Evolutionary conservation across 108 stramenopile genomes (phyloP).

Genomic region (Cyclotella choctawhatcheeana): DNA sequence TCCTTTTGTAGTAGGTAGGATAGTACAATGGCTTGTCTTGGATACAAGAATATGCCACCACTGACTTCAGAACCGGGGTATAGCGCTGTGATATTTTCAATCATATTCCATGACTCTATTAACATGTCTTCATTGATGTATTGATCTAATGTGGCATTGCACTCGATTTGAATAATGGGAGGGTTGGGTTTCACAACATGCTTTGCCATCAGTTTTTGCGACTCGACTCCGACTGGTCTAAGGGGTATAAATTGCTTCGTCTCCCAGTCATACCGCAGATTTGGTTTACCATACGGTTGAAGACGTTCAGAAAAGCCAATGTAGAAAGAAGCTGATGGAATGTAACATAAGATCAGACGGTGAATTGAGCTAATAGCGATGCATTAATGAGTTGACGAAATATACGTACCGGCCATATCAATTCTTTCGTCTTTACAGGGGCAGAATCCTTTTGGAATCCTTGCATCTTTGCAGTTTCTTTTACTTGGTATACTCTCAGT

Average conservation of each 20-base stretch:
- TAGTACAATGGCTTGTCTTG: slow-evolving; percentile 48
- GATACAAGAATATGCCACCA: slow-evolving; percentile 60
- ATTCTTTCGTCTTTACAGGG: slow-evolving; percentile 12
- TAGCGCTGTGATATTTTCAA: slow-evolving; percentile 20
- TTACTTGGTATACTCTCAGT: slow-evolving; percentile 17
- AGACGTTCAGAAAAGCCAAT: slow-evolving; percentile 14
- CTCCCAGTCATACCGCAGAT: slow-evolving; percentile 17
- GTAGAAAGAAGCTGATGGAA: slow-evolving; percentile 5
- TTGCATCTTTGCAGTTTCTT: slow-evolving; percentile 43
- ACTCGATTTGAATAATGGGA: neutral
- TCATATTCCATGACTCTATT: slow-evolving; percentile 37
- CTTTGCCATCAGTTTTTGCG: neutral
- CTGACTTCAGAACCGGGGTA: slow-evolving; percentile 44
- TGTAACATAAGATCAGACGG: neutral
- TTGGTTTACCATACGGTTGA: neutral
- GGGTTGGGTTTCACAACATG: neutral
- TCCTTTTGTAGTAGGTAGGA: slow-evolving; percentile 26
- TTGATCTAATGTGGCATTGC: slow-evolving; percentile 7
- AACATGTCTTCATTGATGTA: slow-evolving; percentile 17
- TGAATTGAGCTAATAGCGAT: neutral
- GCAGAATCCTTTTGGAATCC: slow-evolving; percentile 34
- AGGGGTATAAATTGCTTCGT: neutral
- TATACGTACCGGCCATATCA: slow-evolving; percentile 15
- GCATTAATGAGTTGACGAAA: neutral
- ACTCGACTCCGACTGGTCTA: neutral